phyloP scores from a whole-genome alignment of 2,329 filamentous ascomycete genomes.

The Byssoonygena ceratinophila region DNA sequence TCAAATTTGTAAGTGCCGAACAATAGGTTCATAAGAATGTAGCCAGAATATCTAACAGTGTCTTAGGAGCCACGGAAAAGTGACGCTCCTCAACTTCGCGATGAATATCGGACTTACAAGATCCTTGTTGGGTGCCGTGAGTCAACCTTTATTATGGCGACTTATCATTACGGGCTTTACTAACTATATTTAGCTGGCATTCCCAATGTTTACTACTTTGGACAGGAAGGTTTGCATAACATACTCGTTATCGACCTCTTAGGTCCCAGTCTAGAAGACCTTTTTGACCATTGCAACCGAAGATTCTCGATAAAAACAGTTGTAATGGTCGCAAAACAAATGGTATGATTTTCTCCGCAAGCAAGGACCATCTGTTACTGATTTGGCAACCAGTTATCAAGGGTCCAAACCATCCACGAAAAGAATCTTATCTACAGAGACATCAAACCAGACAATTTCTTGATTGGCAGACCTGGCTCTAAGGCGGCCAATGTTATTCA shows the following conservation, averaged over 20 bases:
- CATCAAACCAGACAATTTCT: conserved; percentile 98
- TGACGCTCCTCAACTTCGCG: conserved; percentile 90
- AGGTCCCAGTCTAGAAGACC: conserved; percentile 85
- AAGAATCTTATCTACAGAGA: conserved; percentile 99
- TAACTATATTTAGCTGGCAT: conserved; percentile 63
- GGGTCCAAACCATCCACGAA: conserved; percentile 91
- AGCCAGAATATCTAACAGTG: conserved; percentile 17
- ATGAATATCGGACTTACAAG: conserved; percentile 99
- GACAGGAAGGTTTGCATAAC: conserved; percentile 96
- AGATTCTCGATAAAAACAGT: conserved; percentile 96
- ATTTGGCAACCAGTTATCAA: conserved; percentile 54
- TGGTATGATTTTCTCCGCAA: conserved; percentile 47
- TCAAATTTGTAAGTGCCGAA: conserved; percentile 79
- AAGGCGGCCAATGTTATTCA: conserved; percentile 98
- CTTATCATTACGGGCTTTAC: not conserved
- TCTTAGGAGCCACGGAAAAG: conserved; percentile 93
- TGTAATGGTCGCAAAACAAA: conserved; percentile 98
- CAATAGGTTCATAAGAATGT: not conserved
- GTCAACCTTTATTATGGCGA: conserved; percentile 36
- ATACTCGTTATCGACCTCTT: conserved; percentile 96
- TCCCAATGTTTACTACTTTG: conserved; percentile 99
- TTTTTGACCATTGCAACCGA: conserved; percentile 94
- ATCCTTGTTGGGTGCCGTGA: conserved; percentile 97
- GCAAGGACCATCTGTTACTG: conserved; percentile 18
- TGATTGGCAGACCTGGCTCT: conserved; percentile 82